Evolutionary conservation across 2,329 filamentous ascomycete species (phyloP), one percentile per base, ranked within the genome.

Genomic region (Alternaria burnsii): DNA sequence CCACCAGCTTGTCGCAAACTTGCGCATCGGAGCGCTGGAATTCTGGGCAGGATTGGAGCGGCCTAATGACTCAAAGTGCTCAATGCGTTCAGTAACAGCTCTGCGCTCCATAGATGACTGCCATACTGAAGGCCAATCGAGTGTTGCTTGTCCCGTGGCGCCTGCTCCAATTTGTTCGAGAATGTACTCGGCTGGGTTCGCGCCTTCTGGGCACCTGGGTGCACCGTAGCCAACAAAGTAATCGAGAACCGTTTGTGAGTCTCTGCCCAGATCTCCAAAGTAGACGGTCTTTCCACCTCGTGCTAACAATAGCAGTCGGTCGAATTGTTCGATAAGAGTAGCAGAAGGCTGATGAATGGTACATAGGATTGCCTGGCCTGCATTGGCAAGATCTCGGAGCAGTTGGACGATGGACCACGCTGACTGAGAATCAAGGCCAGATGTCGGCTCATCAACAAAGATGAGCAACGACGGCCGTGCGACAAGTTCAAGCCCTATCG

Each of bases 341-440:
- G 93, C 92, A 4, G 92, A 96, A 14, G 94, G 94, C 78, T 97
- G 94, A 77, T 97, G 93, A 62, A 97, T 97, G 0, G 93, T 97
- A 80, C 92, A 96, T 11, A 97, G 87, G 76, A 97, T 91, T 47
- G 94, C 93, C 51, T 71, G 68, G 12, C 94, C 94, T 62, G 87
- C 89, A 75, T 93, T 89, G 63, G 92, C 91, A 18, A 97, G 85
- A 79, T 94, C 97, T 76, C 93, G 89, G 34, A 97, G 86, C 9
- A 97, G 85, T 74, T 90, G 88, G 52, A 91, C 85, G 71, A 97
- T 97, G 55, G 91, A 90, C 91, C 91, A 97, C 0, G 93, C 93
- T 2, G 93, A 95, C 28, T 65, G 62, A 1, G 88, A 91, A 79
- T 97, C 94, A 24, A 97, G 88, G 82, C 93, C 93, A 22, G 92